A percentile compares a stretch with the other conserved stretches of the same genome.
Evolutionary conservation across 441 rosid genomes (phyloP).

Genomic region (Populus hybrid): DNA sequence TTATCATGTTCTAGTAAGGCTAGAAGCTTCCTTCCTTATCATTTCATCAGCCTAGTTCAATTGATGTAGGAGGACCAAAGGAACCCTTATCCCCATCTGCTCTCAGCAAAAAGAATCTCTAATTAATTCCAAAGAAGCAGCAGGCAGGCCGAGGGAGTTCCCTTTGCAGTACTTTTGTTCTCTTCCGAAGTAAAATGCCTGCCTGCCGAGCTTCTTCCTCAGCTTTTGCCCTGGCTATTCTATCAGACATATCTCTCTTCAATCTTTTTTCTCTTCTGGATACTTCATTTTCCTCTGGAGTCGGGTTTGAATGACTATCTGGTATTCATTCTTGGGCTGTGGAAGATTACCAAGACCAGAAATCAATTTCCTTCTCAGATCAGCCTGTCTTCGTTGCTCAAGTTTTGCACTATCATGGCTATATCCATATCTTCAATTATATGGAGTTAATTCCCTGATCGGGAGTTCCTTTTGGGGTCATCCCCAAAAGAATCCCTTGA

Average conservation of each 20-base stretch:
- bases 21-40: constrained; percentile 78
- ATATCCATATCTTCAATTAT: constrained; percentile 90
- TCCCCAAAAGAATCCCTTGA: constrained; percentile 75
- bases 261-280: constrained; percentile 85
- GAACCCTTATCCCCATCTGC: constrained; percentile 91
- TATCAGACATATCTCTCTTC: constrained; percentile 99
- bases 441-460: constrained; percentile 91
- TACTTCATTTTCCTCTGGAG: constrained; percentile 79
- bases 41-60: constrained; percentile 95
- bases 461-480: constrained; percentile 96
- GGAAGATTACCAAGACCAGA: constrained; percentile 80
- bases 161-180: constrained; percentile 97
- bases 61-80: constrained; percentile 79
- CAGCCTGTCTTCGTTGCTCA: constrained; percentile 78
- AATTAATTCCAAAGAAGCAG: constrained; percentile 82
- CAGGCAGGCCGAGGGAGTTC: constrained; percentile 95
- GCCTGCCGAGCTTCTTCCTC: constrained; percentile 90
- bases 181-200: constrained; percentile 87
- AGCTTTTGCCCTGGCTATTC: constrained; percentile 81
- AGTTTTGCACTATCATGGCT: constrained; percentile 68
- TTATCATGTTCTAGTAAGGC: constrained; percentile 82
- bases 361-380: constrained; percentile 68
- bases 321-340: constrained; percentile 92
- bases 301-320: constrained; percentile 73
- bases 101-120: constrained; percentile 72